Conservation (phyloP, 1,284 basidiomycete genomes). For the Puccinia polysora region DNA sequence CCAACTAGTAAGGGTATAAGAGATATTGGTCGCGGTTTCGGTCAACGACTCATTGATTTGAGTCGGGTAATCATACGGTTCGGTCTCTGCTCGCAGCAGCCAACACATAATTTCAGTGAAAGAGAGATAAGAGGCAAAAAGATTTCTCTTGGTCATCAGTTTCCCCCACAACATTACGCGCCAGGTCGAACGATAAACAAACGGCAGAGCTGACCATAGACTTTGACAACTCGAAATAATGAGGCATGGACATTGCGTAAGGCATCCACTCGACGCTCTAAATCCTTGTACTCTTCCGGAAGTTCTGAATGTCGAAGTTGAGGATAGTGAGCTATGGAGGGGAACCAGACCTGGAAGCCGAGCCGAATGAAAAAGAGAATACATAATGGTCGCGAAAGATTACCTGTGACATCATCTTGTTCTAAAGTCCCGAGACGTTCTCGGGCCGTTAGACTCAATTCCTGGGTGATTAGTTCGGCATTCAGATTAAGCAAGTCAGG, state of each 20-base stretch:
- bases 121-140: conserved; percentile 4
- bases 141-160: neutral
- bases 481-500: neutral
- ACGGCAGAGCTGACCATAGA: conserved; percentile 35
- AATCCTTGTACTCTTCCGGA: conserved; percentile 81
- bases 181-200: too few relatives aligned
- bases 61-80: conserved; percentile 76
- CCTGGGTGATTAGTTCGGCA: neutral
- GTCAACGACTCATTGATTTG: conserved; percentile 58
- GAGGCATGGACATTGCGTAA: conserved; percentile 69
- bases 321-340: neutral
- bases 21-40: conserved; percentile 60
- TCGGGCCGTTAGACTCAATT: conserved; percentile 35
- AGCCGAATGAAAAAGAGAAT: neutral
- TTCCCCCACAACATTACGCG: too few relatives aligned
- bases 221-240: conserved; percentile 64
- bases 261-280: conserved; percentile 90
- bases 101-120: too few relatives aligned
- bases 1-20: conserved; percentile 76
- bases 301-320: conserved; percentile 46
- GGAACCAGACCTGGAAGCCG: neutral
- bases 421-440: conserved; percentile 31
- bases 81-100: conserved; percentile 66
- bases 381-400: neutral
- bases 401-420: conserved; percentile 40